These are phyloP conservation scores for Beta corolliflora DNA, from an alignment of 179 eudicot species.

Conservation along the genomic window DNA sequence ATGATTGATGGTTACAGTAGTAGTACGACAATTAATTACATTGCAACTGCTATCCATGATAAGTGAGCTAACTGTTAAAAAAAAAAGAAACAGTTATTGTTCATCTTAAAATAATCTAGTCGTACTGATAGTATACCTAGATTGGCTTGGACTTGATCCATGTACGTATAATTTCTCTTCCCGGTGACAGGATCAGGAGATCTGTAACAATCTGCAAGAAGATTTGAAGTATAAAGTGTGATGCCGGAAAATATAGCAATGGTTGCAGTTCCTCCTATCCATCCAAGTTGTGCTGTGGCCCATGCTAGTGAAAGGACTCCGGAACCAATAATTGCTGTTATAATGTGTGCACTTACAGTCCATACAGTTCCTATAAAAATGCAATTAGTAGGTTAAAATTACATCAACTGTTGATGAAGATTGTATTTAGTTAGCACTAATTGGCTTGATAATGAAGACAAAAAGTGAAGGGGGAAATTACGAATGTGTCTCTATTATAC, in stretches of 20 bases:
- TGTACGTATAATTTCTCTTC: constrained; percentile 58
- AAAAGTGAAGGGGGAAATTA: no score
- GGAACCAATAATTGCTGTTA: constrained; percentile 66
- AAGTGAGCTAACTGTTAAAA: no score
- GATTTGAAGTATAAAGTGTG: constrained; percentile 62
- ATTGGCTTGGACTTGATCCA: constrained; percentile 53
- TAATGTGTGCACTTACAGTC: constrained; percentile 69
- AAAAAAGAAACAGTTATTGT: no score
- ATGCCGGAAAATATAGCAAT: constrained; percentile 50
- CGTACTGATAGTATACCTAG: constrained; percentile 38
- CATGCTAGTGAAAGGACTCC: constrained; percentile 74
- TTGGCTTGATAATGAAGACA: no score
- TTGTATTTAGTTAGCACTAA: no score
- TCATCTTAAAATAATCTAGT: no score
- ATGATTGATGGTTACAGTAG: no score
- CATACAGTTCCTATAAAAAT: constrained; percentile 47
- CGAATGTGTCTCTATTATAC: no score
- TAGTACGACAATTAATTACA: no score
- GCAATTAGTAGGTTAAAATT: not conserved
- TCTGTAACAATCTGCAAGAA: constrained; percentile 73
- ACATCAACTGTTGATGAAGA: no score
- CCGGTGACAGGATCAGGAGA: constrained; percentile 57
- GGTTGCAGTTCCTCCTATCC: constrained; percentile 60
- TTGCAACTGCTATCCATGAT: no score
- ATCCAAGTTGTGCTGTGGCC: constrained; percentile 75